phyloP scores from a whole-genome alignment of 495 filamentous ascomycete species.

The Polyplosphaeria fusca region DNA sequence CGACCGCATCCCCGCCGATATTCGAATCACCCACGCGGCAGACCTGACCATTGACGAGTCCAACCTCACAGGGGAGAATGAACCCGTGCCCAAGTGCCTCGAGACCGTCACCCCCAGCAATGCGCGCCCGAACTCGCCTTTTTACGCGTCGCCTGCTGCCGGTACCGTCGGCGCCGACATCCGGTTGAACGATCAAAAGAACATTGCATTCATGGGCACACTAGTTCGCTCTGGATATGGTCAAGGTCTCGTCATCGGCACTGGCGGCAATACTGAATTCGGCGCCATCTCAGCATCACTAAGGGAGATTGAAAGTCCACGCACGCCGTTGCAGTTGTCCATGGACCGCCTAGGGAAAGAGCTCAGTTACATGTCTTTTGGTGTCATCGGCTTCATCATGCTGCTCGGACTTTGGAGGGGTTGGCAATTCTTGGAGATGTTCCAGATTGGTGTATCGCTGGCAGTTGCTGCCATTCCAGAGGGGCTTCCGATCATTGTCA shows the following conservation, averaged over 20 bases:
- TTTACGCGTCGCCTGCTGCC: conserved; percentile 58
- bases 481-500: conserved; percentile 96
- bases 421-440: conserved; percentile 86
- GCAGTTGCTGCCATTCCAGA: conserved; percentile 97
- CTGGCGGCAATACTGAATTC: conserved; percentile 89
- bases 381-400: conserved; percentile 88
- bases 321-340: conserved; percentile 89
- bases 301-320: conserved; percentile 87
- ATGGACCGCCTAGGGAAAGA: conserved; percentile 96
- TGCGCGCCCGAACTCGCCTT: conserved; percentile 52
- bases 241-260: conserved; percentile 91
- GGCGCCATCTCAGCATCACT: conserved; percentile 92
- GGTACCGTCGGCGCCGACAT: conserved; percentile 65
- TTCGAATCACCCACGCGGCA: conserved; percentile 84
- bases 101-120: conserved; percentile 49
- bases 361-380: conserved; percentile 92
- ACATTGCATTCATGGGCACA: conserved; percentile 98
- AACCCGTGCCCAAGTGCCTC: conserved; percentile 75
- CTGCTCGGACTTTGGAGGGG: conserved; percentile 85
- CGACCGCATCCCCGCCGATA: conserved; percentile 93
- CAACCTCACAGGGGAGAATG: conserved; percentile 95
- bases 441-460: conserved; percentile 94
- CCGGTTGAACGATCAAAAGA: conserved; percentile 63
- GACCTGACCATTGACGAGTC: conserved; percentile 94
- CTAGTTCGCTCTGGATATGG: conserved; percentile 94